A percentile compares a stretch with the other conserved stretches of the same genome.
Evolutionary conservation across 1,139 yeast species (phyloP).

Genomic region (Suhomyces yuchorum): DNA sequence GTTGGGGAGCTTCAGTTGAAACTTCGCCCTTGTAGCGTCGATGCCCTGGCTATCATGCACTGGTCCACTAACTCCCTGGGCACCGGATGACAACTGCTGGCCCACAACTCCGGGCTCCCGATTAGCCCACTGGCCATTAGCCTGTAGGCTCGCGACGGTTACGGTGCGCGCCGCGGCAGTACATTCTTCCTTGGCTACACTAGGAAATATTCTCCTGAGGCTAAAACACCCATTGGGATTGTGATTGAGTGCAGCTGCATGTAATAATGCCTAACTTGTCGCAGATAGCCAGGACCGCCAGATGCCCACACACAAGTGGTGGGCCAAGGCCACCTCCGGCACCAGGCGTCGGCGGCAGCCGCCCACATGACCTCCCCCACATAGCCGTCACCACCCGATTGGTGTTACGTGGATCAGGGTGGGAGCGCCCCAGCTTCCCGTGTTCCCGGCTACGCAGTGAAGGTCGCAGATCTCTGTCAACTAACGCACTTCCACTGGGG

Average conservation of each 20-base stretch:
- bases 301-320: too few species aligned
- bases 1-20: background rate
- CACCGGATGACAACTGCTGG: background rate
- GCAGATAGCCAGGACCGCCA: background rate
- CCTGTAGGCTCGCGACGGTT: background rate
- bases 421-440: background rate
- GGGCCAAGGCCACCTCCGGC: too few species aligned
- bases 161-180: background rate
- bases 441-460: conserved; percentile 1
- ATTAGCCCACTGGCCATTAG: background rate
- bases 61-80: background rate
- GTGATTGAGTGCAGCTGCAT: background rate
- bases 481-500: background rate
- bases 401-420: background rate
- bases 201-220: conserved; percentile 1
- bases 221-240: background rate
- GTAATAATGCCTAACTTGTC: background rate
- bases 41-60: background rate
- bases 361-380: too few species aligned
- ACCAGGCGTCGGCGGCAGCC: too few species aligned
- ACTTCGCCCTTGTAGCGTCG: background rate
- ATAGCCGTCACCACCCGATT: background rate
- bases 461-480: conserved; percentile 1
- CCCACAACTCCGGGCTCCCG: background rate
- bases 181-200: background rate